Conservation (phyloP, 2,329 filamentous ascomycete genomes). For the Aureobasidium sp. region DNA sequence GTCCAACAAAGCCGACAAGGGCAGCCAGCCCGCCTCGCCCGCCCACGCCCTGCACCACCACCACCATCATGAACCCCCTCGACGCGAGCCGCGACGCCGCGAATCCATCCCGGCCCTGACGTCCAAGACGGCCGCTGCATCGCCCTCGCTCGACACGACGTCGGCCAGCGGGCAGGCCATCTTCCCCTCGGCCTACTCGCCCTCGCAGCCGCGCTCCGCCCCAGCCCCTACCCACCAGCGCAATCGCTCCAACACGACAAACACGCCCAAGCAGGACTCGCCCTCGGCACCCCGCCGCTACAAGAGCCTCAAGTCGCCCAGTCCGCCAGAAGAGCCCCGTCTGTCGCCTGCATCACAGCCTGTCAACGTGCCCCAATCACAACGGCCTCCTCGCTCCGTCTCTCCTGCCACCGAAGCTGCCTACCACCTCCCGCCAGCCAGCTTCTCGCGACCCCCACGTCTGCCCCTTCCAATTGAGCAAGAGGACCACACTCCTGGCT, state of each 20-base stretch:
- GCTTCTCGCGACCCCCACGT: slow-evolving; percentile 67
- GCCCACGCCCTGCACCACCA: slow-evolving; percentile 7
- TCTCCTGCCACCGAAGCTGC: slow-evolving; percentile 22
- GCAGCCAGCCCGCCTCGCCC: slow-evolving; percentile 13
- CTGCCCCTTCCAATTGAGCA: slow-evolving; percentile 90
- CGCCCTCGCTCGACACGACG: slow-evolving; percentile 12
- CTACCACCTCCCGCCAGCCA: slow-evolving; percentile 33
- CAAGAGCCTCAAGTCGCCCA: slow-evolving; percentile 15
- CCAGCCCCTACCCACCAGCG: slow-evolving; percentile 20
- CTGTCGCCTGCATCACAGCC: slow-evolving; percentile 31
- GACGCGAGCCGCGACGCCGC: slow-evolving; percentile 30
- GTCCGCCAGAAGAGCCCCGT: slow-evolving; percentile 15
- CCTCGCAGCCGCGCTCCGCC: slow-evolving; percentile 10
- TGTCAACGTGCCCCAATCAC: slow-evolving; percentile 32
- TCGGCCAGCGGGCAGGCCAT: slow-evolving; percentile 12
- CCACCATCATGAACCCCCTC: slow-evolving; percentile 19
- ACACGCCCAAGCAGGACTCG: slow-evolving; percentile 17
- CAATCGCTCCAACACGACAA: slow-evolving; percentile 25
- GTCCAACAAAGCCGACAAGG: slow-evolving; percentile 17
- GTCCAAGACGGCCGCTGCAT: slow-evolving; percentile 18
- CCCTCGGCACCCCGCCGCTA: slow-evolving; percentile 8
- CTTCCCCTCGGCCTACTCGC: slow-evolving; percentile 15
- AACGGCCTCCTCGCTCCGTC: slow-evolving; percentile 20
- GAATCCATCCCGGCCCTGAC: slow-evolving; percentile 35
- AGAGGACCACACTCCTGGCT: slow-evolving; percentile 81